phyloP scores from a whole-genome alignment of 78 protist species.

The Dictyostelium capitatum region DNA sequence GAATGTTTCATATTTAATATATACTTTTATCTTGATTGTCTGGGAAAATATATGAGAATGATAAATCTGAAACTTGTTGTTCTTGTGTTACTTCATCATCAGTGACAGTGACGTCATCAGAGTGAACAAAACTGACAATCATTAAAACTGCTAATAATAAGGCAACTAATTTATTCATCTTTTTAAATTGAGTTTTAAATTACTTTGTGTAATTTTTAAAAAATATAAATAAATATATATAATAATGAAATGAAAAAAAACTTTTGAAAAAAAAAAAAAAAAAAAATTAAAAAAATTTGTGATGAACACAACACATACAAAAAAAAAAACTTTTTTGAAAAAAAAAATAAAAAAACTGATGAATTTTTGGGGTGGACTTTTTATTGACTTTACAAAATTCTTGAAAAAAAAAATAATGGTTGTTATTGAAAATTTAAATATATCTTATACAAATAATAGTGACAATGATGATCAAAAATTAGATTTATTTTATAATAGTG shows the following conservation, averaged over 20 bases:
- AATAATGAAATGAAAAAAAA: not conserved
- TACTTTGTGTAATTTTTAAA: not conserved
- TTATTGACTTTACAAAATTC: not conserved
- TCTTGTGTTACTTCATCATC: not conserved
- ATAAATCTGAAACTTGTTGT: constrained; percentile 33
- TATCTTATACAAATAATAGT: not conserved
- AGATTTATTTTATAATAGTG: constrained; percentile 19
- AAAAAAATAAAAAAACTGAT: not conserved
- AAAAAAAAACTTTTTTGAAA: not conserved
- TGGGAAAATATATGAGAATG: constrained; percentile 81
- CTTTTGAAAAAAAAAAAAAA: constrained; percentile 1
- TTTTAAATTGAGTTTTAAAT: not conserved
- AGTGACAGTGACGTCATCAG: constrained; percentile 35
- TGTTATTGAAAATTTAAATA: constrained; percentile 3
- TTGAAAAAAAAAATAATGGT: not conserved
- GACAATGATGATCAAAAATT: not conserved
- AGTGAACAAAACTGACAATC: not conserved
- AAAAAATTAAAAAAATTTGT: not conserved
- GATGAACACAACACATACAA: not conserved
- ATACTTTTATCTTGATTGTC: constrained; percentile 67
- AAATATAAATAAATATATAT: not conserved
- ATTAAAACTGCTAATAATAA: constrained; percentile 16
- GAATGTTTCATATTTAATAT: not conserved
- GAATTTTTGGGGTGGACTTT: not conserved
- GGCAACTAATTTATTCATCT: constrained; percentile 15